Evolutionary conservation across 176 grass and related monocot genomes (phyloP).

Genomic region (Aegilops umbellulata): DNA sequence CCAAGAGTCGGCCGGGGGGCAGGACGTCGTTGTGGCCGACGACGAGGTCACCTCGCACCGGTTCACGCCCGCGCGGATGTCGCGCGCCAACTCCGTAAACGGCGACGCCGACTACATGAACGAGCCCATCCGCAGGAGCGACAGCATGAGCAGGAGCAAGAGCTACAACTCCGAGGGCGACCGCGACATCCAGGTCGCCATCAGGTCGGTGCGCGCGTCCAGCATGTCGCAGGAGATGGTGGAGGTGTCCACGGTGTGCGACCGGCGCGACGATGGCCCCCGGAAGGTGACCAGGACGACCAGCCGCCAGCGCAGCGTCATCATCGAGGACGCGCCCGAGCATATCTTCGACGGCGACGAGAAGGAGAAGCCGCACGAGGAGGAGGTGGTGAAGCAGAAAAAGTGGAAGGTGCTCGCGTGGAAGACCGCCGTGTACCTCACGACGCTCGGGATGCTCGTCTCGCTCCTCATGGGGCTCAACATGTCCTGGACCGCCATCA

Average conservation of each 20-base stretch:
- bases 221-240: slow-evolving; percentile 56
- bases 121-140: slow-evolving; percentile 37
- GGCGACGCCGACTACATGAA: slow-evolving; percentile 33
- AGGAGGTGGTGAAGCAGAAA: slow-evolving; percentile 32
- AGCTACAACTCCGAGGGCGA: slow-evolving; percentile 61
- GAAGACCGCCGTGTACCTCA: slow-evolving; percentile 76
- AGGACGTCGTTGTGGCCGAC: slow-evolving; percentile 50
- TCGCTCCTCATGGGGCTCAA: slow-evolving; percentile 84
- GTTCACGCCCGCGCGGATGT: slow-evolving; percentile 86
- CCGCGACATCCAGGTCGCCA: slow-evolving; percentile 66
- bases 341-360: not conserved
- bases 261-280: slow-evolving; percentile 37
- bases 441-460: slow-evolving; percentile 81
- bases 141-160: slow-evolving; percentile 48
- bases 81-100: slow-evolving; percentile 50
- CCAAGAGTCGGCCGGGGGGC: not conserved
- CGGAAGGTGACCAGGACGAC: slow-evolving; percentile 52
- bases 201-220: slow-evolving; percentile 27
- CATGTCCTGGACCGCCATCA: slow-evolving; percentile 96
- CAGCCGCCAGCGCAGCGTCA: slow-evolving; percentile 53
- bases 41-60: slow-evolving; percentile 80
- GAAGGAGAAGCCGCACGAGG: slow-evolving; percentile 26
- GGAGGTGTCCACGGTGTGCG: slow-evolving; percentile 48
- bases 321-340: slow-evolving; percentile 43
- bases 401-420: slow-evolving; percentile 70